Evolutionary conservation across 2,329 filamentous ascomycete genomes (phyloP).

Genomic region (Lasiodiplodia citricola): DNA sequence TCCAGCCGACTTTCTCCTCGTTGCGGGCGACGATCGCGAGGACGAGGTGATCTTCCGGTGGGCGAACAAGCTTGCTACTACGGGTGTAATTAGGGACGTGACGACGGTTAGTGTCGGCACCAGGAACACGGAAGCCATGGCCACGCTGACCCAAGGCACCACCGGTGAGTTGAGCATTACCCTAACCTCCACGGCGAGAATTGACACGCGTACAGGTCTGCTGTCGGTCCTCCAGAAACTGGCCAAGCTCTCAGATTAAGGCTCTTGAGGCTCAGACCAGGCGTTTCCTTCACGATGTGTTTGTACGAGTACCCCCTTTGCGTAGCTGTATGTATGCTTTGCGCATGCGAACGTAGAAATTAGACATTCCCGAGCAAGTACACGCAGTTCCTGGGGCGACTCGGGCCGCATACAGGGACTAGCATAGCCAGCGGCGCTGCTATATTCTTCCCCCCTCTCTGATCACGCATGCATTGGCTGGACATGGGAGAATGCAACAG

Average conservation of each 20-base stretch:
- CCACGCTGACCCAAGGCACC: constrained; percentile 87
- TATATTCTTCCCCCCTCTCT: neutral
- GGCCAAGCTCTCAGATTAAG: constrained; percentile 34
- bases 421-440: constrained; percentile 9
- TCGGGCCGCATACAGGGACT: neutral
- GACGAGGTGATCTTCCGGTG: constrained; percentile 94
- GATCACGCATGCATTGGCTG: neutral
- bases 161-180: constrained; percentile 67
- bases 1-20: constrained; percentile 82
- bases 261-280: constrained; percentile 3
- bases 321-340: constrained; percentile 6
- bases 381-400: neutral
- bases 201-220: constrained; percentile 46
- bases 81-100: constrained; percentile 60
- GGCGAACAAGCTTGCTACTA: constrained; percentile 77
- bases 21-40: constrained; percentile 88
- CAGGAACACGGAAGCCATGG: constrained; percentile 84
- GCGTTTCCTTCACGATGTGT: neutral
- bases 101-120: constrained; percentile 86
- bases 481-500: neutral
- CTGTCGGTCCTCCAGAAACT: constrained; percentile 61
- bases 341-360: constrained; percentile 3
- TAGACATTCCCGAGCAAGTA: constrained; percentile 9
- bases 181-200: constrained; percentile 25
- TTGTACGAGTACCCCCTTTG: constrained; percentile 22